Conservation (phyloP, 2,329 filamentous ascomycete species). For the Aspergillus sp. region DNA sequence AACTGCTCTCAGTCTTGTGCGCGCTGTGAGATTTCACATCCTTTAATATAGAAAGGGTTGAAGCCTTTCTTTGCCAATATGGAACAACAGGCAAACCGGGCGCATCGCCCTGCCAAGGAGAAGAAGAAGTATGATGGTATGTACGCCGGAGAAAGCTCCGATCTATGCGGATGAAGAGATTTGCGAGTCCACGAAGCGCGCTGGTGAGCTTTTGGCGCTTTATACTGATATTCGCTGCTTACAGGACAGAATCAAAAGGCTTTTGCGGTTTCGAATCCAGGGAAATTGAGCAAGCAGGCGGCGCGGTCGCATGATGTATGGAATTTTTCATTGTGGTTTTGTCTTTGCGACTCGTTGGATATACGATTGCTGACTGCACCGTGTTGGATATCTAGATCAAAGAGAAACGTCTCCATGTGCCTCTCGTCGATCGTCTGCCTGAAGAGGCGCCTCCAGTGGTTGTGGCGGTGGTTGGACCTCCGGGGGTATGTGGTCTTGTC, state of each 20-base stretch:
- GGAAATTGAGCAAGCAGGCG: conserved; percentile 64
- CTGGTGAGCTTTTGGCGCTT: not conserved
- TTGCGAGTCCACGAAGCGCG: conserved; percentile 2
- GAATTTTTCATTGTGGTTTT: not conserved
- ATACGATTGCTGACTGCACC: conserved; percentile 9
- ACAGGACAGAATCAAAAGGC: conserved; percentile 77
- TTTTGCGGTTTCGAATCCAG: conserved; percentile 75
- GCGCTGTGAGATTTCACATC: conserved; percentile 2
- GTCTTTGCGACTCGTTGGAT: not conserved
- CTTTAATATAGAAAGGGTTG: conserved; percentile 15
- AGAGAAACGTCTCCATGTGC: conserved; percentile 93
- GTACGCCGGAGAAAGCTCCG: conserved; percentile 8
- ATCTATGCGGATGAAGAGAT: conserved; percentile 6
- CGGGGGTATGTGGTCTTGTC: conserved; percentile 55
- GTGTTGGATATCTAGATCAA: conserved; percentile 55
- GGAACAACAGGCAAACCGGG: conserved; percentile 76
- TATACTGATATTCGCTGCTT: conserved; percentile 4
- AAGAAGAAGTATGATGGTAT: conserved; percentile 68
- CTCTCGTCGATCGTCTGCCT: conserved; percentile 87
- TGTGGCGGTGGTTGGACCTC: conserved; percentile 88
- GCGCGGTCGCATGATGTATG: conserved; percentile 49
- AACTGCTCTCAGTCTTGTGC: no score
- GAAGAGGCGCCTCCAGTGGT: conserved; percentile 91
- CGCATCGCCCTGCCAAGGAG: conserved; percentile 80
- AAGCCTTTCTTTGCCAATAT: conserved; percentile 42